Conservation (phyloP, 352 stramenopile species). For the Globisporangium barbulae region DNA sequence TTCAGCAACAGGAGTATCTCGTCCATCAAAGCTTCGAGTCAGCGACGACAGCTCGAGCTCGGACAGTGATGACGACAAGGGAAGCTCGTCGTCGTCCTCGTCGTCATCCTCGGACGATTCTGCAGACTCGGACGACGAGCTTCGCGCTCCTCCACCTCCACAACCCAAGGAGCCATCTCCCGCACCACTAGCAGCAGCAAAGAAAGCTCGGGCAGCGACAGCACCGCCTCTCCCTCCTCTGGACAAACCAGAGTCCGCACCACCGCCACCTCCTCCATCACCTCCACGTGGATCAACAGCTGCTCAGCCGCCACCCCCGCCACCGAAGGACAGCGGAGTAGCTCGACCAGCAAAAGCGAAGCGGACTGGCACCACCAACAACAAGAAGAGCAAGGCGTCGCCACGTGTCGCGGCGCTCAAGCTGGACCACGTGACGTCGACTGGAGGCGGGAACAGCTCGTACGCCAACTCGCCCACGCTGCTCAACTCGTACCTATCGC, state of each 20-base stretch:
- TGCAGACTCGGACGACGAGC: constrained; percentile 2
- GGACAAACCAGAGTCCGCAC: constrained; percentile 17
- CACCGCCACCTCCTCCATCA: constrained; percentile 19
- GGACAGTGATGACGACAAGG: constrained; percentile 38
- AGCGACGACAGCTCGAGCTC: constrained; percentile 66
- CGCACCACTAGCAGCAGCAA: neutral
- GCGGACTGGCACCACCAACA: neutral
- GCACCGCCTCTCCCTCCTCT: constrained; percentile 1
- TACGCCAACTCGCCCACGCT: constrained; percentile 37
- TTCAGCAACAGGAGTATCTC: constrained; percentile 10
- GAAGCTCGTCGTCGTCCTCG: constrained; percentile 31
- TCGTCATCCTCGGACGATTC: constrained; percentile 37
- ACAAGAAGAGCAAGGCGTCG: constrained; percentile 13
- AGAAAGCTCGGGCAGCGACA: neutral
- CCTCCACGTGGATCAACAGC: constrained; percentile 3
- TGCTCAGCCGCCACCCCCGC: constrained; percentile 17
- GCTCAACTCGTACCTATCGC: constrained; percentile 62
- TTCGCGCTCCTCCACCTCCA: constrained; percentile 3
- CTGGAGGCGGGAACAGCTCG: constrained; percentile 2
- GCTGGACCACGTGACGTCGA: constrained; percentile 7
- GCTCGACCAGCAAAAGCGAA: constrained; percentile 21
- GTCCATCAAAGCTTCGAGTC: constrained; percentile 32
- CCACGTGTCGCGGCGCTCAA: constrained; percentile 15
- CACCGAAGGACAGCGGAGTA: constrained; percentile 14
- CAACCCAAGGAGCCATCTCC: constrained; percentile 4